These are phyloP conservation scores for Aegilops longissima DNA, from an alignment of 176 grass and related monocot genomes.

Conservation along the genomic window DNA sequence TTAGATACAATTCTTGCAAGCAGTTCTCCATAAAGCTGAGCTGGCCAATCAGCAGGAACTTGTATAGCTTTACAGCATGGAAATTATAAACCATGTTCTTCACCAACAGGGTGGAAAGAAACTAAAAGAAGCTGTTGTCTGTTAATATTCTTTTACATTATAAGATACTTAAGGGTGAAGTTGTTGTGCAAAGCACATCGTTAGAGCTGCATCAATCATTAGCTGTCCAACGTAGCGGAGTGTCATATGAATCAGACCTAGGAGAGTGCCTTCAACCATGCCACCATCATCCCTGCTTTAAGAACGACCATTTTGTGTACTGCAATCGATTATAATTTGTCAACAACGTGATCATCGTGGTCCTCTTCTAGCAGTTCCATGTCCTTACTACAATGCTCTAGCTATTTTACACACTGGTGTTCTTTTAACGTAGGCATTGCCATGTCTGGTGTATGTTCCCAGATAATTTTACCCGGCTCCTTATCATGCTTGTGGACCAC, in stretches of 20 bases:
- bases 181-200: neutral
- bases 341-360: neutral
- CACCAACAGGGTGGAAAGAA: slow-evolving; percentile 6
- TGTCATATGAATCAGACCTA: neutral
- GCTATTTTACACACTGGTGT: neutral
- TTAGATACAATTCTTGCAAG: neutral
- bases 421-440: neutral
- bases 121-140: slow-evolving; percentile 3
- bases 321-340: neutral
- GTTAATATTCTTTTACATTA: slow-evolving; percentile 2
- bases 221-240: neutral
- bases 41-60: neutral
- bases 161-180: neutral
- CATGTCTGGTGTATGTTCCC: neutral
- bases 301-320: neutral
- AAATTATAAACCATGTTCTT: neutral
- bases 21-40: neutral
- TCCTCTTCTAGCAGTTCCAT: slow-evolving; percentile 1
- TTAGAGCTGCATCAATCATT: slow-evolving; percentile 13
- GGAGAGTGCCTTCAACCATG: neutral
- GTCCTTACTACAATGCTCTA: neutral
- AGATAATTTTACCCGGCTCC: neutral
- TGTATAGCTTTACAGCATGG: neutral
- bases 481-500: neutral
- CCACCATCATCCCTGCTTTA: neutral